Evolutionary conservation across 768 basidiomycete species (phyloP).

Genomic region (Coprinopsis cinerea): DNA sequence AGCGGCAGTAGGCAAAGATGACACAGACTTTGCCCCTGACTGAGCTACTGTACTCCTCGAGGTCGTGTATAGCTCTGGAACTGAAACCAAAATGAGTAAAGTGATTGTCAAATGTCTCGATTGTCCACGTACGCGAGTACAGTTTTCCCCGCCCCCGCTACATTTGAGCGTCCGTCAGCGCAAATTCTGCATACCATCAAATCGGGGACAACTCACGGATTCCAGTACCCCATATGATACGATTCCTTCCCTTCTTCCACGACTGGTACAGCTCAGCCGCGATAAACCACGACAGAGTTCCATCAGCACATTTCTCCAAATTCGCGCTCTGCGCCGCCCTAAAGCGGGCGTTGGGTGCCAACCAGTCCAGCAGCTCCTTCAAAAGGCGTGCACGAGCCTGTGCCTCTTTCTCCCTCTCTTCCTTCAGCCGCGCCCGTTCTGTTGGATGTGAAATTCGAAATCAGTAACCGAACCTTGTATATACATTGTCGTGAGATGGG

Average conservation of each 20-base stretch:
- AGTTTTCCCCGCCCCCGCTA: not conserved
- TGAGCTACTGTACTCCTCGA: not conserved
- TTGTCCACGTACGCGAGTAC: not conserved
- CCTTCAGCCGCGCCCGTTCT: too few relatives aligned
- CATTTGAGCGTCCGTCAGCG: not conserved
- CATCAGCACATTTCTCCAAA: not conserved
- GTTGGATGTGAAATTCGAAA: too few relatives aligned
- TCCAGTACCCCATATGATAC: not conserved
- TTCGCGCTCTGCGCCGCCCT: not conserved
- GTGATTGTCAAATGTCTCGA: not conserved
- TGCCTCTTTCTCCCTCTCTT: too few relatives aligned
- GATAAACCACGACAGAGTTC: not conserved
- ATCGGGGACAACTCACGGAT: not conserved
- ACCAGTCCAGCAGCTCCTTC: too few relatives aligned
- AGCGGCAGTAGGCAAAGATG: not conserved
- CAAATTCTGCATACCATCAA: not conserved
- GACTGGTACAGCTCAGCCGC: not conserved
- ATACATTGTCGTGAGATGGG: too few relatives aligned
- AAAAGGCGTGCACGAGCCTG: too few relatives aligned
- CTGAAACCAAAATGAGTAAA: not conserved
- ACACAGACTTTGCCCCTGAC: not conserved
- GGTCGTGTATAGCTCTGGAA: not conserved
- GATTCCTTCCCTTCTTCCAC: not conserved
- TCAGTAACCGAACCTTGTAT: too few relatives aligned
- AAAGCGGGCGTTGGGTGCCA: too few relatives aligned